A percentile compares a stretch with the other conserved stretches of the same genome.
Conservation (phyloP, 495 filamentous ascomycete species). For the Penicillium silybi region DNA sequence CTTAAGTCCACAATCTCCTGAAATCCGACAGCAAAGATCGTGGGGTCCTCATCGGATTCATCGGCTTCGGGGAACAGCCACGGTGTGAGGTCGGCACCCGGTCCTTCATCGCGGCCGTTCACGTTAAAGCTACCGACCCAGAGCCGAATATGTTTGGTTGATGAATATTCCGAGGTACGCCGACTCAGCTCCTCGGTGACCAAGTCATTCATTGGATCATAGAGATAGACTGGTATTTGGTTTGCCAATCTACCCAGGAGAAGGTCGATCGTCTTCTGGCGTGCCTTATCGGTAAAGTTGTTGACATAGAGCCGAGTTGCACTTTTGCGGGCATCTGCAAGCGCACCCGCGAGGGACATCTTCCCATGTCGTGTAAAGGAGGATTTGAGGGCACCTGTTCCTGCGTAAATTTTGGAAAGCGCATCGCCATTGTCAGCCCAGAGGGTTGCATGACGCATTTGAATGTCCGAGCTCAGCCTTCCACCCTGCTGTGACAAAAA, state of each 20-base stretch:
- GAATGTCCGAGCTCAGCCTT: constrained; percentile 69
- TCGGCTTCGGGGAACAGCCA: constrained; percentile 72
- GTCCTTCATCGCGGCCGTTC: constrained; percentile 75
- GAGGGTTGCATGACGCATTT: constrained; percentile 81
- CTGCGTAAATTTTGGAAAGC: constrained; percentile 91
- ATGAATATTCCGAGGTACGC: constrained; percentile 52
- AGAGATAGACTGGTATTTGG: constrained; percentile 78
- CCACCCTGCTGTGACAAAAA: constrained; percentile 70
- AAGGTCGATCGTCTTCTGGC: constrained; percentile 92
- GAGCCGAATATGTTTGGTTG: constrained; percentile 51
- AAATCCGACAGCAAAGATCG: constrained; percentile 82
- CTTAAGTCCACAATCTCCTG: constrained; percentile 97
- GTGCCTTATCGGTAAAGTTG: constrained; percentile 89
- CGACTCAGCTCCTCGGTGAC: constrained; percentile 71
- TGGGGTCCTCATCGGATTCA: constrained; percentile 28
- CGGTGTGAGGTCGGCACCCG: constrained; percentile 71
- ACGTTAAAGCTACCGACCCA: constrained; percentile 93
- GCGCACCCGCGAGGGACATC: constrained; percentile 90
- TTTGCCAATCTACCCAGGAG: constrained; percentile 79
- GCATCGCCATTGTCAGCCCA: constrained; percentile 99
- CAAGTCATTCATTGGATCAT: constrained; percentile 90
- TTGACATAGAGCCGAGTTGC: constrained; percentile 93
- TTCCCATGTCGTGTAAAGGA: constrained; percentile 96
- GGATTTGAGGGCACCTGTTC: constrained; percentile 90
- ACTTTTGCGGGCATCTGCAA: constrained; percentile 92